A percentile compares a stretch with the other conserved stretches of the same genome.
Evolutionary conservation across 164 flowering plant species (phyloP).

Genomic region (Berberis vulgaris): DNA sequence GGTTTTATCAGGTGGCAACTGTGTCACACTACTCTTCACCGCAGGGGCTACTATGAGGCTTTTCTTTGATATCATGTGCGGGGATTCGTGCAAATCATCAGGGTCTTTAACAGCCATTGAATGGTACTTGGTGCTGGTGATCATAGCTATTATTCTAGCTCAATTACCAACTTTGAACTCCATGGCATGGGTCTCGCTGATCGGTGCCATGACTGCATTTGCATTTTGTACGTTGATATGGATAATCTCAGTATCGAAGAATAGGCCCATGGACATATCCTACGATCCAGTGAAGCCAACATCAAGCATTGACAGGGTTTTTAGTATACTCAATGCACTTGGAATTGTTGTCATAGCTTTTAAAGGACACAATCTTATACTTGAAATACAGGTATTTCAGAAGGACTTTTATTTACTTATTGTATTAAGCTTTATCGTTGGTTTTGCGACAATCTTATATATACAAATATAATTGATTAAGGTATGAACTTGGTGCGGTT

Average conservation of each 20-base stretch:
- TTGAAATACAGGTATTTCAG: constrained; percentile 58
- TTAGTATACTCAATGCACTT: constrained; percentile 46
- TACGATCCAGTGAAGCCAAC: constrained; percentile 20
- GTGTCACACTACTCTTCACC: constrained; percentile 43
- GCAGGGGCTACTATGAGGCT: constrained; percentile 47
- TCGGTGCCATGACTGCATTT: constrained; percentile 54
- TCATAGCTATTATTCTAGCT: constrained; percentile 37
- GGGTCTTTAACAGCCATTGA: constrained; percentile 39
- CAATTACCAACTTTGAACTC: constrained; percentile 76
- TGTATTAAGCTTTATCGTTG: not conserved
- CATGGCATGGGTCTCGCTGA: constrained; percentile 49
- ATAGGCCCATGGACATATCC: constrained; percentile 24
- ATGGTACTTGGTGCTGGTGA: constrained; percentile 68
- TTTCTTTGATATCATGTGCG: constrained; percentile 46
- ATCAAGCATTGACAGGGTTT: constrained; percentile 16
- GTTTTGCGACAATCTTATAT: no score
- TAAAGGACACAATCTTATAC: constrained; percentile 75
- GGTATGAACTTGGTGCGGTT: not conserved
- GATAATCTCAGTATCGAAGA: constrained; percentile 34
- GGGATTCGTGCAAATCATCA: constrained; percentile 24
- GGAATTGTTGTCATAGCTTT: constrained; percentile 75
- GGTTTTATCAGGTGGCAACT: constrained; percentile 72
- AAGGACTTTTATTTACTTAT: not conserved
- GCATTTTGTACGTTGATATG: constrained; percentile 49
- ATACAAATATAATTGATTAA: no score